Percentiles rank a stretch among this genome's conserved stretches.
phyloP scores from a whole-genome alignment of 768 basidiomycete genomes.

The Hemileccinum rubropunctum region DNA sequence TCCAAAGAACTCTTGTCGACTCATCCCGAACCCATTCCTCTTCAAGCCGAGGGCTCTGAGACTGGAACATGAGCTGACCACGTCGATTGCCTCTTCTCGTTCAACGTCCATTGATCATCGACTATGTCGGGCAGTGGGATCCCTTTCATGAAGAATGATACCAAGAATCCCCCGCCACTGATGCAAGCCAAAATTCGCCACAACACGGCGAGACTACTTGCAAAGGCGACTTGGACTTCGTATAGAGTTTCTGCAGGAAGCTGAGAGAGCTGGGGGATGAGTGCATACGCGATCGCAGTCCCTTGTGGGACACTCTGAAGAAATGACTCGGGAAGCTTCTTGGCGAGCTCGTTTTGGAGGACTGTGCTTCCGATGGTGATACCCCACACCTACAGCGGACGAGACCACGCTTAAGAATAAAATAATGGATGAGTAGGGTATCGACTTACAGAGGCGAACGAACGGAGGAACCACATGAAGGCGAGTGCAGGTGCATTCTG shows the following conservation, averaged over 20 bases:
- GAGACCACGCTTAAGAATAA: too few species aligned
- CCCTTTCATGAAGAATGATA: slow-evolving; percentile 7
- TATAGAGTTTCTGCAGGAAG: slow-evolving; percentile 34
- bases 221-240: slow-evolving; percentile 42
- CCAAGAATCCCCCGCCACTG: neutral
- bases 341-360: slow-evolving; percentile 47
- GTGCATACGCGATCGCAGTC: slow-evolving; percentile 41
- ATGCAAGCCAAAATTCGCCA: slow-evolving; percentile 45
- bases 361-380: slow-evolving; percentile 46
- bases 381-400: slow-evolving; percentile 42
- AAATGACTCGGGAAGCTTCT: slow-evolving; percentile 40
- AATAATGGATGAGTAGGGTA: neutral
- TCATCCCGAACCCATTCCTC: too few species aligned
- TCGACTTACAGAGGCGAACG: slow-evolving; percentile 33
- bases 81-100: neutral
- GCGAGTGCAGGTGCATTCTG: slow-evolving; percentile 45
- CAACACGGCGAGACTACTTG: slow-evolving; percentile 35
- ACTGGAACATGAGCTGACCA: too few species aligned
- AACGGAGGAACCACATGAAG: slow-evolving; percentile 39
- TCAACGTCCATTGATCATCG: slow-evolving; percentile 4
- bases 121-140: slow-evolving; percentile 2
- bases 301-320: slow-evolving; percentile 34
- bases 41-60: too few species aligned
- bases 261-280: slow-evolving; percentile 40
- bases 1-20: too few species aligned